Percentiles rank a stretch among this genome's conserved stretches.
Evolutionary conservation across 352 stramenopile genomes (phyloP).

Genomic region (Phytopythium cucurbitacearum): DNA sequence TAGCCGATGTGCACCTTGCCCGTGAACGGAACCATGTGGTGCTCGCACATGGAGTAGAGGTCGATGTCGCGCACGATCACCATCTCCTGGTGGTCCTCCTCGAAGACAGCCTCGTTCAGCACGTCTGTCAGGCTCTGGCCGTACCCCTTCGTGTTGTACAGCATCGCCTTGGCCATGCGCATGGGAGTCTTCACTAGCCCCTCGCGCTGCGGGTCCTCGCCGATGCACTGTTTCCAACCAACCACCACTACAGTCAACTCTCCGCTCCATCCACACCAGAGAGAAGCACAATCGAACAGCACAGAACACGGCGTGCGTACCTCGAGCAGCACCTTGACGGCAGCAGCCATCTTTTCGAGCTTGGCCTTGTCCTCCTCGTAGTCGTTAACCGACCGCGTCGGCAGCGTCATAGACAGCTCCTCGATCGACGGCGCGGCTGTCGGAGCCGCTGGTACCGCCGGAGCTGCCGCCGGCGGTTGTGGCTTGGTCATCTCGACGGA

Average conservation of each 20-base stretch:
- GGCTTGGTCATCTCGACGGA: constrained; percentile 18
- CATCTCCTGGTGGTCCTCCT: constrained; percentile 98
- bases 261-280: background rate
- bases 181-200: constrained; percentile 96
- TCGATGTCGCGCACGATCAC: constrained; percentile 99
- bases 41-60: constrained; percentile 98
- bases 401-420: constrained; percentile 64
- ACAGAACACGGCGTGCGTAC: constrained; percentile 23
- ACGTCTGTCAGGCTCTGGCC: constrained; percentile 85
- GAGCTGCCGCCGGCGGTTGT: constrained; percentile 19
- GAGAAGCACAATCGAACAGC: background rate
- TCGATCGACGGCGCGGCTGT: constrained; percentile 16
- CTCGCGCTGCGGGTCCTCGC: constrained; percentile 93
- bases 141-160: constrained; percentile 97
- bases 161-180: constrained; percentile 95
- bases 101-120: constrained; percentile 97
- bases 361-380: constrained; percentile 72
- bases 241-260: background rate
- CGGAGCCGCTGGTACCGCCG: constrained; percentile 5
- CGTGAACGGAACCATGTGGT: constrained; percentile 99
- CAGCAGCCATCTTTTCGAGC: constrained; percentile 91
- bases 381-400: constrained; percentile 51
- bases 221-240: constrained; percentile 60
- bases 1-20: constrained; percentile 95
- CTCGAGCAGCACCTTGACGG: constrained; percentile 91